Conservation (phyloP, 192 early-diverging fungal genomes). For the Thoreauomyces humboldtii region DNA sequence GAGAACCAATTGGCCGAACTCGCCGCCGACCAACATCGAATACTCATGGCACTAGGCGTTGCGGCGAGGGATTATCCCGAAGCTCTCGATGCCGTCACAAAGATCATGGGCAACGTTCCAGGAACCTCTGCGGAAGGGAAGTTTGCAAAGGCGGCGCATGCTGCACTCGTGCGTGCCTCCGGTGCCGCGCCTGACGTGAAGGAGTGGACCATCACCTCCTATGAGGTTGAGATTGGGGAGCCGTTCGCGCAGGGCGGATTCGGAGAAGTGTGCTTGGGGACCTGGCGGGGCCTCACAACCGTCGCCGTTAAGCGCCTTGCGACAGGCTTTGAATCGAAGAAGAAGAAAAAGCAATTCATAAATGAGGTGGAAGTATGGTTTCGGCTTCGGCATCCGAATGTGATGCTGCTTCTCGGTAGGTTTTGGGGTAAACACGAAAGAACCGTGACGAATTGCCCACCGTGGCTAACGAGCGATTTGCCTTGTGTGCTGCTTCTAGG, state of each 20-base stretch:
- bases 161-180: constrained; percentile 8
- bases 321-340: constrained; percentile 2
- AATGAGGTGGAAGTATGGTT: constrained; percentile 24
- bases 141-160: constrained; percentile 17
- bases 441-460: no score
- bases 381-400: constrained; percentile 23
- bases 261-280: constrained; percentile 23
- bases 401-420: constrained; percentile 31
- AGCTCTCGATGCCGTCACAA: constrained; percentile 15
- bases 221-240: constrained; percentile 28
- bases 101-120: not conserved
- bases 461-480: no score
- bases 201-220: constrained; percentile 14
- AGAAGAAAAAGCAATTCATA: not conserved
- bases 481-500: constrained; percentile 34
- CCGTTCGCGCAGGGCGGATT: constrained; percentile 21
- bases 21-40: constrained; percentile 12
- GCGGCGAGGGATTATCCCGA: not conserved
- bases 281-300: constrained; percentile 12
- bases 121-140: not conserved
- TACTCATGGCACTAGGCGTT: constrained; percentile 3
- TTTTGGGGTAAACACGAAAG: no score
- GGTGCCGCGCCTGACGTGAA: not conserved
- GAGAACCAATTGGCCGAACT: not conserved
- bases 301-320: constrained; percentile 25